Evolutionary conservation across 192 early-diverging fungal species (phyloP).

Genomic region (Thoreauomyces humboldtii): DNA sequence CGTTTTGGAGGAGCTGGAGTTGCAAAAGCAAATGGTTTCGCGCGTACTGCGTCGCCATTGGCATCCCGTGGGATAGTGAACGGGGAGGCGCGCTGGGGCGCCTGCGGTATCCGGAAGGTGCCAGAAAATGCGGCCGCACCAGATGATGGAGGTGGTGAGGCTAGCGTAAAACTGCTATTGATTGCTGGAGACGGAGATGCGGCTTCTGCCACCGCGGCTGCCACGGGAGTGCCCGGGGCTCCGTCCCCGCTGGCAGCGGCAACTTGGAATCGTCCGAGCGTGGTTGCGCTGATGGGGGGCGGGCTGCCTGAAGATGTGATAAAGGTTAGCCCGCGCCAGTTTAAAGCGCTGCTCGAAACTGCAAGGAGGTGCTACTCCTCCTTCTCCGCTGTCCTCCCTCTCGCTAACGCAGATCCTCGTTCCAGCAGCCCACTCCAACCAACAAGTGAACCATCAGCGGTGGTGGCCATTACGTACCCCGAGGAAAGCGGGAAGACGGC

Average conservation of each 20-base stretch:
- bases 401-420: too few relatives aligned
- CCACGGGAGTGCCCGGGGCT: conserved; percentile 3
- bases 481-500: too few relatives aligned
- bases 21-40: neutral
- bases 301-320: conserved; percentile 6
- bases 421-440: too few relatives aligned
- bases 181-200: neutral
- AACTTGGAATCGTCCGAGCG: conserved; percentile 19
- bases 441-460: too few relatives aligned
- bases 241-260: conserved; percentile 19
- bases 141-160: neutral
- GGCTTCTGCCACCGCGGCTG: neutral
- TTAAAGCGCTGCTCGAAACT: too few relatives aligned
- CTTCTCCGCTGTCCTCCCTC: too few relatives aligned
- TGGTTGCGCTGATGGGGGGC: conserved; percentile 8
- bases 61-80: neutral
- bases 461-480: too few relatives aligned
- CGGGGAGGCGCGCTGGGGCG: conserved; percentile 1
- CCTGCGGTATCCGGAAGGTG: neutral
- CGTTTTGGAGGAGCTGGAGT: conserved; percentile 7
- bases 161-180: neutral
- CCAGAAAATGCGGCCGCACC: neutral
- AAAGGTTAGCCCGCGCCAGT: too few relatives aligned
- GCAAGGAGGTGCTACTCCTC: too few relatives aligned
- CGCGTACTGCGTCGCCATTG: neutral